Conservation (phyloP, 169 alveolate species). For the Eimeria mitis region DNA sequence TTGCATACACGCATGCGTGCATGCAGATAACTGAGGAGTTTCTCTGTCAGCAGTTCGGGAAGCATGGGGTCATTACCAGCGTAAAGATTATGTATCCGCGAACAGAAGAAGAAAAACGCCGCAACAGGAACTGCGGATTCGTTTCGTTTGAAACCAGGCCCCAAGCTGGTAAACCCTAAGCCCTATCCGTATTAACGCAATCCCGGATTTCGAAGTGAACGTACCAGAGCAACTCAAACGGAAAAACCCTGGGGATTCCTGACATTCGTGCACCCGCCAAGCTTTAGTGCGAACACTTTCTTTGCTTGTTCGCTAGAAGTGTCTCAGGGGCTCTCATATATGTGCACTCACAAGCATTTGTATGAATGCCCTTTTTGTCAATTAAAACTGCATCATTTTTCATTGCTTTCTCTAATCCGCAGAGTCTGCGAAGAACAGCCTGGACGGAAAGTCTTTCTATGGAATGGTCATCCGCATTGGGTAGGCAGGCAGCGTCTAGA, state of each 20-base stretch:
- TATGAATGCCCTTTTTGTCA: not conserved
- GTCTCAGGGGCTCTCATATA: not conserved
- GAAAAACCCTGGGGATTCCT: not conserved
- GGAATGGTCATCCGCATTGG: conserved; percentile 90
- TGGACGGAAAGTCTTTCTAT: conserved; percentile 87
- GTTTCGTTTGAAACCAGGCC: conserved; percentile 88
- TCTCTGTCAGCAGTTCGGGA: conserved; percentile 89
- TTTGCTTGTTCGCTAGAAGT: not conserved
- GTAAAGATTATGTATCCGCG: conserved; percentile 93
- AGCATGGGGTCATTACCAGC: conserved; percentile 90
- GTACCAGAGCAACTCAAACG: not conserved
- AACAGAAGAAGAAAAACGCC: conserved; percentile 89
- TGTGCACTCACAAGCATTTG: not conserved
- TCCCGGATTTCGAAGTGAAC: not conserved
- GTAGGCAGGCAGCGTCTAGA: conserved; percentile 73
- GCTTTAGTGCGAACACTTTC: not conserved
- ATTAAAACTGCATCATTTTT: not conserved
- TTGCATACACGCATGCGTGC: not conserved
- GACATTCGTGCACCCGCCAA: not conserved
- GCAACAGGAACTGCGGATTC: conserved; percentile 90
- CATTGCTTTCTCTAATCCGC: conserved; percentile 79
- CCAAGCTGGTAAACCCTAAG: conserved; percentile 73
- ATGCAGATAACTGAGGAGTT: conserved; percentile 91
- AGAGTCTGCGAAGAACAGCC: conserved; percentile 89
- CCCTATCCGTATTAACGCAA: not conserved